phyloP scores from a whole-genome alignment of 176 grass and related monocot genomes.

The Pontederia crassipes region DNA sequence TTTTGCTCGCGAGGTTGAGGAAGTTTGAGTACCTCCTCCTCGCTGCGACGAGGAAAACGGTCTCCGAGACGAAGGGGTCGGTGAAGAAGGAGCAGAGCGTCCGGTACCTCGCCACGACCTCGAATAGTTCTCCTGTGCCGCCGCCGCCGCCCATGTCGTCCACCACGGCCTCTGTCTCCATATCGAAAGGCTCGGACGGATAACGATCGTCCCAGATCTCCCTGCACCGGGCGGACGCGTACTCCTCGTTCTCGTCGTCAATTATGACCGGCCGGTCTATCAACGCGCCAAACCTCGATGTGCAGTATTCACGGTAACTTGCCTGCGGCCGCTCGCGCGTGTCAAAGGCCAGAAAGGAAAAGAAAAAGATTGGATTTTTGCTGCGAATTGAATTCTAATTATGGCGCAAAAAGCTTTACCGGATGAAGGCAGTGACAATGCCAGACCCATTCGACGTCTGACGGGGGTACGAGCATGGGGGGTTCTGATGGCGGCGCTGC shows the following conservation, averaged over 20 bases:
- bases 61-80: conserved; percentile 48
- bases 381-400: not conserved
- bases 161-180: conserved; percentile 19
- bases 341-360: not conserved
- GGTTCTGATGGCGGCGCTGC: conserved; percentile 22
- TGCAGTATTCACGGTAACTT: conserved; percentile 51
- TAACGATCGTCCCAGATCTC: conserved; percentile 61
- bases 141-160: conserved; percentile 2
- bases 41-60: conserved; percentile 69
- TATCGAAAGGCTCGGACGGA: conserved; percentile 59
- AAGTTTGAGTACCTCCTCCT: conserved; percentile 47
- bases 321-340: conserved; percentile 20
- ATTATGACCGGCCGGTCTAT: conserved; percentile 57
- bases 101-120: conserved; percentile 27
- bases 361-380: not conserved
- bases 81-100: conserved; percentile 33
- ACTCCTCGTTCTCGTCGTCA: conserved; percentile 73
- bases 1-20: conserved; percentile 48
- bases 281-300: conserved; percentile 51
- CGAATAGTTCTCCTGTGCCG: conserved; percentile 23
- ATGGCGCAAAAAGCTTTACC: conserved; percentile 5
- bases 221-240: conserved; percentile 43
- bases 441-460: conserved; percentile 75
- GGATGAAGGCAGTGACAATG: conserved; percentile 83
- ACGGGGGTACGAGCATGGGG: conserved; percentile 58